These are phyloP conservation scores for Mariannaea elegans DNA, from an alignment of 2,329 filamentous ascomycete genomes.

Conservation along the genomic window DNA sequence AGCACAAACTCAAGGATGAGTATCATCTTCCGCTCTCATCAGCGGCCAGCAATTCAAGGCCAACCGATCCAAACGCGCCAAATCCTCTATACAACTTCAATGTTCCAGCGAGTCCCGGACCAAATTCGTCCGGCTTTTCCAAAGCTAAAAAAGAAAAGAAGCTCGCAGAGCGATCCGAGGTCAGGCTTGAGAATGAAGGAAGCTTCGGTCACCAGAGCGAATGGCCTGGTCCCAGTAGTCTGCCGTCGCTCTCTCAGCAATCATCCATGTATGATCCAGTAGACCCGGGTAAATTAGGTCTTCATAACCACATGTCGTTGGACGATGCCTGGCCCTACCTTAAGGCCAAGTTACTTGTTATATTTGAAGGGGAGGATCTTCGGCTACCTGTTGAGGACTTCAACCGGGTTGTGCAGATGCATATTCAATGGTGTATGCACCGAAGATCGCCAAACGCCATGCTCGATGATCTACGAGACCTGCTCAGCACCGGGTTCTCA, in stretches of 20 bases:
- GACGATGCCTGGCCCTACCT: constrained; percentile 87
- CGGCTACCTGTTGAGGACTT: constrained; percentile 85
- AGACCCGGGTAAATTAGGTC: constrained; percentile 63
- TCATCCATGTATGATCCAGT: constrained; percentile 61
- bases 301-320: constrained; percentile 73
- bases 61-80: constrained; percentile 78
- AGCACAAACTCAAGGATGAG: constrained; percentile 81
- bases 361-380: constrained; percentile 84
- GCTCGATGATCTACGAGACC: constrained; percentile 78
- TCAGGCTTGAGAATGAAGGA: constrained; percentile 62
- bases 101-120: constrained; percentile 75
- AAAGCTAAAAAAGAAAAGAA: constrained; percentile 91
- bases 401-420: constrained; percentile 80
- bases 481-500: constrained; percentile 82
- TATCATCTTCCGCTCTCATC: constrained; percentile 78
- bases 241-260: constrained; percentile 55
- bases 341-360: constrained; percentile 77
- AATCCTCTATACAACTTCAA: constrained; percentile 83
- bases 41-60: constrained; percentile 78
- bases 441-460: constrained; percentile 75
- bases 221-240: constrained; percentile 64
- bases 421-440: constrained; percentile 81
- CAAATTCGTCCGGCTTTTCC: constrained; percentile 72
- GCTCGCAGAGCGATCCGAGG: constrained; percentile 71
- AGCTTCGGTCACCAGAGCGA: constrained; percentile 52